phyloP scores from a whole-genome alignment of 2,329 filamentous ascomycete genomes.

The Fusarium napiforme region DNA sequence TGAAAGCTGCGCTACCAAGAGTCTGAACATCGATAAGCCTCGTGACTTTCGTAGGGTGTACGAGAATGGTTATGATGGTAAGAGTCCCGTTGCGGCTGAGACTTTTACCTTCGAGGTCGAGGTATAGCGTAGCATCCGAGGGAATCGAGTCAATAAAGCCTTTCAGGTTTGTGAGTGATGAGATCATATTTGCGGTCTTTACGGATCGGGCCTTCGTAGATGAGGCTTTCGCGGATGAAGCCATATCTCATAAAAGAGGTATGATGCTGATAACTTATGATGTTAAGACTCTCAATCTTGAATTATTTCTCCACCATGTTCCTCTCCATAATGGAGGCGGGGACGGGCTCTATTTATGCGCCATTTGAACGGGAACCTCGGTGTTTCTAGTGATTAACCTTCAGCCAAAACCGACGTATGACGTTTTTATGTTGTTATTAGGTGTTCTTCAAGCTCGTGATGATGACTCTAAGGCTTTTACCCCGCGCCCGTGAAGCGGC shows the following conservation, averaged over 20 bases:
- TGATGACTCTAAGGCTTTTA: too few species aligned
- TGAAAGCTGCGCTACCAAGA: neutral
- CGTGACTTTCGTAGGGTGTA: neutral
- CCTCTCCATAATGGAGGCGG: neutral
- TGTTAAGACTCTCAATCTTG: too few species aligned
- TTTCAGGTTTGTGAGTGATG: neutral
- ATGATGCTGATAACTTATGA: too few species aligned
- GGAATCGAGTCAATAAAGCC: neutral
- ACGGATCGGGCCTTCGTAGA: neutral
- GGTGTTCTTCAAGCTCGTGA: too few species aligned
- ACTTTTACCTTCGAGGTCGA: neutral
- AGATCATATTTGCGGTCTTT: neutral
- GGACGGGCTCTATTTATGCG: neutral
- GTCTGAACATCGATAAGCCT: neutral
- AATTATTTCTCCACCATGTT: too few species aligned
- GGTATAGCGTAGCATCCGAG: neutral
- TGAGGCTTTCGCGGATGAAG: too few species aligned
- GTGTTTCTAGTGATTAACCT: too few species aligned
- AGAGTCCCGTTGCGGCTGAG: neutral
- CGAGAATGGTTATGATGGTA: neutral
- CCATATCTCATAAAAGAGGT: neutral
- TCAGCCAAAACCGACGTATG: too few species aligned
- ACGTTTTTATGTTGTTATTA: too few species aligned
- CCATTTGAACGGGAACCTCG: accelerated
- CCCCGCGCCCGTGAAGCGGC: too few species aligned